Conservation (phyloP, 164 flowering plant species). For the Magnolia changhungtana region DNA sequence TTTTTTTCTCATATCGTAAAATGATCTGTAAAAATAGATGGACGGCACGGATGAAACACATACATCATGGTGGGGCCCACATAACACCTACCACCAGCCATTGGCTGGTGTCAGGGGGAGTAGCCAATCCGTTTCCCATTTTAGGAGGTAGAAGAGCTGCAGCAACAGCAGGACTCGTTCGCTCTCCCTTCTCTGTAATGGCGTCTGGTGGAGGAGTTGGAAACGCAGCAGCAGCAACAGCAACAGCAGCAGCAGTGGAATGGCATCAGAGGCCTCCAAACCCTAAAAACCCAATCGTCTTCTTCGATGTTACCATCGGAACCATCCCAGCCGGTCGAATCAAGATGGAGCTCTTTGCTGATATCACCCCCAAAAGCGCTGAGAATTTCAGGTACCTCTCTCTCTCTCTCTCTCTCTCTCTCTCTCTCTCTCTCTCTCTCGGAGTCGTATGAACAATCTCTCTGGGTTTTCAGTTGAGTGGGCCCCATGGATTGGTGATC, state of each 20-base stretch:
- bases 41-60: too few relatives aligned
- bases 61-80: too few relatives aligned
- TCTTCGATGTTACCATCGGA: constrained; percentile 94
- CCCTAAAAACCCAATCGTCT: constrained; percentile 93
- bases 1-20: too few relatives aligned
- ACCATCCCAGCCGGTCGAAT: constrained; percentile 90
- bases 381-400: constrained; percentile 78
- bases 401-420: neutral
- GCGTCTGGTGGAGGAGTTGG: constrained; percentile 36
- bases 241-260: constrained; percentile 38
- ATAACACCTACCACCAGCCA: too few relatives aligned
- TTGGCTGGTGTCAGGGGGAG: too few relatives aligned
- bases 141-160: too few relatives aligned
- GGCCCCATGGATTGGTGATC: too few relatives aligned
- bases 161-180: too few relatives aligned
- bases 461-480: too few relatives aligned
- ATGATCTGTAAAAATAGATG: too few relatives aligned
- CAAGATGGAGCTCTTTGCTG: constrained; percentile 99
- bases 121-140: too few relatives aligned
- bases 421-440: neutral
- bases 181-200: constrained; percentile 14
- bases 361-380: constrained; percentile 87
- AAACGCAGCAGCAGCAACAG: constrained; percentile 21
- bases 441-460: neutral
- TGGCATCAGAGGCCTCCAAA: constrained; percentile 96